Percentiles rank a stretch among this genome's conserved stretches.
These are phyloP conservation scores for Achaetomiella virescens DNA, from an alignment of 495 filamentous ascomycete genomes.

Conservation along the genomic window DNA sequence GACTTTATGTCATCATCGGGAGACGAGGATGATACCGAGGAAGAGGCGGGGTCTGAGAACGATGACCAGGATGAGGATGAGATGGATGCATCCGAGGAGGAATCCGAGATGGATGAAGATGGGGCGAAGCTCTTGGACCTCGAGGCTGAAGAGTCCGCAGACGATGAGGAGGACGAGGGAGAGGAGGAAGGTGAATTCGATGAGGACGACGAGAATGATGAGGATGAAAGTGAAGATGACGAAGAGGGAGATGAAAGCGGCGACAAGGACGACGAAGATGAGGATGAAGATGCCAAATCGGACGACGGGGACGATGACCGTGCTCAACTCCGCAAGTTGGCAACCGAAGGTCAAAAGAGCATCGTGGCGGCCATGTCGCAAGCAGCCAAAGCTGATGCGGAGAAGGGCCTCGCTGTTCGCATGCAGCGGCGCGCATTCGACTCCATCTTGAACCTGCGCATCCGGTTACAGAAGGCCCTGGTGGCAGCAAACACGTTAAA, in stretches of 20 bases:
- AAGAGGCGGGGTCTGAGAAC: slow-evolving; percentile 22
- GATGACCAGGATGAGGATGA: slow-evolving; percentile 27
- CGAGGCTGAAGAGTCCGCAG: slow-evolving; percentile 30
- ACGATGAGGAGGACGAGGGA: slow-evolving; percentile 35
- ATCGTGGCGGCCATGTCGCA: slow-evolving; percentile 64
- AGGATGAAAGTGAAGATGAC: slow-evolving; percentile 33
- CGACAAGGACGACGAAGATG: slow-evolving; percentile 32
- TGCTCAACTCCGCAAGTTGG: slow-evolving; percentile 51
- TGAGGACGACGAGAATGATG: slow-evolving; percentile 38
- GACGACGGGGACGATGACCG: slow-evolving; percentile 31
- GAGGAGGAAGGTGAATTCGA: slow-evolving; percentile 31
- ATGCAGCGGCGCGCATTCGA: slow-evolving; percentile 80
- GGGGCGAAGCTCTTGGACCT: slow-evolving; percentile 20
- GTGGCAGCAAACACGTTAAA: slow-evolving; percentile 71
- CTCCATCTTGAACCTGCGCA: slow-evolving; percentile 75
- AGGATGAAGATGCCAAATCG: slow-evolving; percentile 21
- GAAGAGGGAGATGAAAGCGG: slow-evolving; percentile 27
- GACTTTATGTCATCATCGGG: slow-evolving; percentile 47
- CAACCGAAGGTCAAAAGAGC: slow-evolving; percentile 64
- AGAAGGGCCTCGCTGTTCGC: slow-evolving; percentile 81
- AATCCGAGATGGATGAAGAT: slow-evolving; percentile 24
- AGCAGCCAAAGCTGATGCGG: slow-evolving; percentile 68
- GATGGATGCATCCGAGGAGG: slow-evolving; percentile 17
- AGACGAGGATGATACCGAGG: slow-evolving; percentile 32
- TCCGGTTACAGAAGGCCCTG: slow-evolving; percentile 85